Conservation (phyloP, 2,329 filamentous ascomycete genomes). For the Aspergillus uvarum region DNA sequence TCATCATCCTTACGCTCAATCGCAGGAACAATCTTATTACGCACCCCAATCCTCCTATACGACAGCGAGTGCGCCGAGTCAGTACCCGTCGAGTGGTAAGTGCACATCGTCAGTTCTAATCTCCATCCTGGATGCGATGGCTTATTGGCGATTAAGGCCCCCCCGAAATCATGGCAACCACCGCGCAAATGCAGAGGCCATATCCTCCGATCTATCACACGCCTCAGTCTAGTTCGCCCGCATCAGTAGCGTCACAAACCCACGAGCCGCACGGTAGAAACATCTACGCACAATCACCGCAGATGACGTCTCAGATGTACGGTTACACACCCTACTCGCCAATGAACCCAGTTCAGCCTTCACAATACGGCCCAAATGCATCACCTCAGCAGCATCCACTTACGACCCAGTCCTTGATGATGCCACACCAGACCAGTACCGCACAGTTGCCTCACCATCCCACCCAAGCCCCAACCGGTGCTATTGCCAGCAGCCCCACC, state of each 20-base stretch:
- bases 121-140: conserved; percentile 41
- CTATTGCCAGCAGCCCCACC: conserved; percentile 67
- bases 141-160: conserved; percentile 67
- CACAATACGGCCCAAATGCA: conserved; percentile 58
- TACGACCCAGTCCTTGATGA: conserved; percentile 55
- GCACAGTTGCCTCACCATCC: conserved; percentile 45
- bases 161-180: conserved; percentile 65
- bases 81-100: conserved; percentile 85
- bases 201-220: conserved; percentile 96
- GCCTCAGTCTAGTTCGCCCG: conserved; percentile 90
- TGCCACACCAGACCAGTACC: conserved; percentile 45
- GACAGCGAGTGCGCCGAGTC: conserved; percentile 74
- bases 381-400: conserved; percentile 57
- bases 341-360: conserved; percentile 53
- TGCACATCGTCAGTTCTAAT: conserved; percentile 57
- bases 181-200: conserved; percentile 64
- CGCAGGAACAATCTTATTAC: conserved; percentile 71
- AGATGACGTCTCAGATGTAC: conserved; percentile 84
- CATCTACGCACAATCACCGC: conserved; percentile 79
- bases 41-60: conserved; percentile 80
- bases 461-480: conserved; percentile 49
- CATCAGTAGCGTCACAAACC: conserved; percentile 83
- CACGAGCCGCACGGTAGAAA: conserved; percentile 83
- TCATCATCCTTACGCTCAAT: conserved; percentile 65
- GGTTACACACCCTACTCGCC: conserved; percentile 62